A percentile compares a stretch with the other conserved stretches of the same genome.
Evolutionary conservation across 495 filamentous ascomycete species (phyloP).

Genomic region (Pyrenopolyporus hunteri): DNA sequence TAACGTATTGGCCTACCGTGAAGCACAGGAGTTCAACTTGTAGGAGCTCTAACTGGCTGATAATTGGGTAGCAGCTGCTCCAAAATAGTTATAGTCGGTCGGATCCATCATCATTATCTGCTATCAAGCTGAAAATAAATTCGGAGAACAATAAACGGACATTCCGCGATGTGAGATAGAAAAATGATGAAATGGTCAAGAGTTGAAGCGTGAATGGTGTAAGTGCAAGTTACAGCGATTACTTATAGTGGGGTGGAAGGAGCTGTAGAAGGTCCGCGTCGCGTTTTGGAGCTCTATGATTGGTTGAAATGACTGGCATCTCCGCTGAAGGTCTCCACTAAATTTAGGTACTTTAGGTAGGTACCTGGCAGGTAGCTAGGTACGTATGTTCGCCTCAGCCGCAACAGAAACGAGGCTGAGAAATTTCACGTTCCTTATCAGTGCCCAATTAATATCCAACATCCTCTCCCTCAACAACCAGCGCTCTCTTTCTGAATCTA

Average conservation of each 20-base stretch:
- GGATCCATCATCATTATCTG: not conserved
- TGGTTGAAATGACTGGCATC: not conserved
- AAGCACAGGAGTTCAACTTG: too few species aligned
- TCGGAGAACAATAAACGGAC: not conserved
- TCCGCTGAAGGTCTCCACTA: not conserved
- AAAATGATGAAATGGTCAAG: not conserved
- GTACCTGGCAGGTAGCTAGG: too few species aligned
- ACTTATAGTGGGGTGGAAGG: not conserved
- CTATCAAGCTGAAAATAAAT: not conserved
- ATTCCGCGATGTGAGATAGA: not conserved
- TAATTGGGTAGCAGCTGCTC: too few species aligned
- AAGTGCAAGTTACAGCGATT: not conserved
- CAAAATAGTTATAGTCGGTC: too few species aligned
- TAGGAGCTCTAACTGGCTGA: too few species aligned
- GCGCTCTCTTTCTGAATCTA: not conserved
- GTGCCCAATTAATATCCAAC: constrained; percentile 3
- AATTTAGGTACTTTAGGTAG: not conserved
- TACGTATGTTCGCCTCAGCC: too few species aligned
- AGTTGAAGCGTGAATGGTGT: not conserved
- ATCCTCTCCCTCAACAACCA: constrained; percentile 4
- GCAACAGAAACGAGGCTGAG: constrained; percentile 31
- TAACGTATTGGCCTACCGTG: too few species aligned
- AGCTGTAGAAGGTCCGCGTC: constrained; percentile 15
- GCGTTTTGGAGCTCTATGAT: not conserved
- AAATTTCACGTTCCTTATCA: constrained; percentile 5